These are phyloP conservation scores for Chimonanthus salicifolius DNA, from an alignment of 164 flowering plant species.

Conservation along the genomic window DNA sequence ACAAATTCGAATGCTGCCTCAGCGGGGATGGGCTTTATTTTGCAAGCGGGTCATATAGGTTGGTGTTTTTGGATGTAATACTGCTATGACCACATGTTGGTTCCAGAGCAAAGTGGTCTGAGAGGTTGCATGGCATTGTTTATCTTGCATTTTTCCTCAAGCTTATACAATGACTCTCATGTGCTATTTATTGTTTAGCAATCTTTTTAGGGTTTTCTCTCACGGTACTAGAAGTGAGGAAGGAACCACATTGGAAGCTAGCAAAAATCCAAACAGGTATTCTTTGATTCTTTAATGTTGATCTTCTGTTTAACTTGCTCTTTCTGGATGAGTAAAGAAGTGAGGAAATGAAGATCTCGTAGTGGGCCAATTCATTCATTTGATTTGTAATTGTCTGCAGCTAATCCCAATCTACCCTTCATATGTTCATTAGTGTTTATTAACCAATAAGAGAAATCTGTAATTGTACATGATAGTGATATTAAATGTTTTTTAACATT, in stretches of 20 bases:
- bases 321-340: neutral
- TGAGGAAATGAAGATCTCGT: neutral
- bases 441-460: too few relatives aligned
- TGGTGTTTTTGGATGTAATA: constrained; percentile 5
- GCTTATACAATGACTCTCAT: constrained; percentile 6
- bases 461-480: too few relatives aligned
- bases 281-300: neutral
- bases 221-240: constrained; percentile 40
- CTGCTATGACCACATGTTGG: too few relatives aligned
- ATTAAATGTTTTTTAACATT: too few relatives aligned
- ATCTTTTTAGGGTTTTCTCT: constrained; percentile 47
- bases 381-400: constrained; percentile 43
- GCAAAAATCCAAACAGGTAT: constrained; percentile 51
- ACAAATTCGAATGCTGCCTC: constrained; percentile 94
- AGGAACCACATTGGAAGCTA: constrained; percentile 54
- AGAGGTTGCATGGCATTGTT: neutral
- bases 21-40: constrained; percentile 87
- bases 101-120: too few relatives aligned
- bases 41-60: constrained; percentile 98
- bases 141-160: neutral
- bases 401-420: too few relatives aligned
- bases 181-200: constrained; percentile 30
- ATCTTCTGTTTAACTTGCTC: constrained; percentile 1
- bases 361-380: constrained; percentile 80
- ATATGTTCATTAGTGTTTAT: too few relatives aligned